Conservation (phyloP, 306 rosid species). For the Lablab purpureus region DNA sequence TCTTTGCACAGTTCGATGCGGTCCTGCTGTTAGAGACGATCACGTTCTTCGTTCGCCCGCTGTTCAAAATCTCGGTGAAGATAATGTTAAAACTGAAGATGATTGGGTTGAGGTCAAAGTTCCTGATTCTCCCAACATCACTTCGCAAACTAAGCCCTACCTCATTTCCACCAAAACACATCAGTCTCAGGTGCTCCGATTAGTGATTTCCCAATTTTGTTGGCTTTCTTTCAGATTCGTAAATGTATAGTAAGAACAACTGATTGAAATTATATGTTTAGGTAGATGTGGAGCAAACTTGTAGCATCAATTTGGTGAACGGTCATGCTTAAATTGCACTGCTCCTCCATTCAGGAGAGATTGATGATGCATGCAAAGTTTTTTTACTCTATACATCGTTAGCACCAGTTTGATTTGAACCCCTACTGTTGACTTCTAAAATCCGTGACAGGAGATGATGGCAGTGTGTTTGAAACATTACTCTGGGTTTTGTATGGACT, state of each 20-base stretch:
- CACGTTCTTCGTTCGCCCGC: slow-evolving; percentile 57
- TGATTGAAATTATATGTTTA: background rate
- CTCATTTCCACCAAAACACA: slow-evolving; percentile 24
- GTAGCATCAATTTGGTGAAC: background rate
- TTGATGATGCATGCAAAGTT: background rate
- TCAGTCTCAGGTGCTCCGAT: slow-evolving; percentile 44
- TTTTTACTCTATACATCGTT: background rate
- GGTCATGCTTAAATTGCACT: background rate
- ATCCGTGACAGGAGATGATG: background rate
- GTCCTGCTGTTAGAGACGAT: slow-evolving; percentile 72
- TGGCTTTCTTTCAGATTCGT: background rate
- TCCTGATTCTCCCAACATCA: slow-evolving; percentile 42
- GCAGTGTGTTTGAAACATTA: background rate
- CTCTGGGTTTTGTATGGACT: background rate
- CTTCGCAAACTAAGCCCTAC: slow-evolving; percentile 38
- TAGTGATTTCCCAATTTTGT: background rate
- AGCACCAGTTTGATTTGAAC: too few species aligned
- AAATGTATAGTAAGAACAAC: background rate
- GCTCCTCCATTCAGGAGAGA: background rate
- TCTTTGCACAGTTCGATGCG: slow-evolving; percentile 82
- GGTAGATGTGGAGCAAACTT: background rate
- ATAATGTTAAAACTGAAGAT: slow-evolving; percentile 62
- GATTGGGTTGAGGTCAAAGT: slow-evolving; percentile 89
- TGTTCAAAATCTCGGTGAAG: slow-evolving; percentile 47
- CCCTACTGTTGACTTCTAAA: too few species aligned